Evolutionary conservation across 2,329 filamentous ascomycete species (phyloP).

Genomic region (Aspergillus pseudoterreus): DNA sequence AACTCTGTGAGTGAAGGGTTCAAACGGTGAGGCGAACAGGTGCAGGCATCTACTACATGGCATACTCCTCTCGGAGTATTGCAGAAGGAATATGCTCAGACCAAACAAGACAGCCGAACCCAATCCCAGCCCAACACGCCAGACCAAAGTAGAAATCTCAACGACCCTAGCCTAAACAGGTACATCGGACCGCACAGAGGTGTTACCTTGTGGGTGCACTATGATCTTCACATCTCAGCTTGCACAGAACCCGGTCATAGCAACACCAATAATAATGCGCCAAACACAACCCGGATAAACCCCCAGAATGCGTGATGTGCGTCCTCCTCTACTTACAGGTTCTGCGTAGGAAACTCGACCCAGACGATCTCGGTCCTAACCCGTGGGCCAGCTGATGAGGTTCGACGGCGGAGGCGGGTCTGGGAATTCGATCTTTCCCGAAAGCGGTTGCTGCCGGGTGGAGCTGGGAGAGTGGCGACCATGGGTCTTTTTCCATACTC

Average conservation of each 20-base stretch:
- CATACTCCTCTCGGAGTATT: not conserved
- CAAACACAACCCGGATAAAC: too few species aligned
- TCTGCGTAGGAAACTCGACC: not conserved
- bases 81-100: not conserved
- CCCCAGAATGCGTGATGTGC: too few species aligned
- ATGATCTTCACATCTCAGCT: too few species aligned
- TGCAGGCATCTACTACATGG: not conserved
- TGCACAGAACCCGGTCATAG: not conserved
- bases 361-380: not conserved
- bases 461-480: not conserved
- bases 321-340: not conserved
- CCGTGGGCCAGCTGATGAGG: conserved; percentile 3
- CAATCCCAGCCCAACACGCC: not conserved
- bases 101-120: not conserved
- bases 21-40: not conserved
- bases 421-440: conserved; percentile 2
- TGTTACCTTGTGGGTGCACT: not conserved
- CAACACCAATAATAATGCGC: too few species aligned
- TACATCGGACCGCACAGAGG: not conserved
- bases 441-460: conserved; percentile 1
- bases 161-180: not conserved
- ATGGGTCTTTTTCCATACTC: not conserved
- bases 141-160: conserved; percentile 3
- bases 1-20: not conserved
- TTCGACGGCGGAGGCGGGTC: not conserved